Base-by-base conservation (phyloP, 2,329 filamentous ascomycete genomes). In the Eutypella sp. region DNA sequence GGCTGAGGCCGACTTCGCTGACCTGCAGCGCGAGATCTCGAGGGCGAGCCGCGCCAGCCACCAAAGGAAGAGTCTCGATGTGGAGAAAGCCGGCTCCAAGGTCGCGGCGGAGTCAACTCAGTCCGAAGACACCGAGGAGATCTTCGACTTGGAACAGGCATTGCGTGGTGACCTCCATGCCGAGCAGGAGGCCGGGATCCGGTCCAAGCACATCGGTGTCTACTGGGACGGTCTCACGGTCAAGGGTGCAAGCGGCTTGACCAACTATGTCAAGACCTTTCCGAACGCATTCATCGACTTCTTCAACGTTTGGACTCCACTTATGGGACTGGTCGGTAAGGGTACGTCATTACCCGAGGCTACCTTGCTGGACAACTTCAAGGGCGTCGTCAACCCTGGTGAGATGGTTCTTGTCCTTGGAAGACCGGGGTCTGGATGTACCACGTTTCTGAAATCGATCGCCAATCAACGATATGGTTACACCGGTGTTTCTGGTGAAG, bases 351-450 rank as follows among this genome's bases (percentile, higher is more conserved):
- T 83, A 2, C 72, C 72, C 25, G 85, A 95, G 61, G 78, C 84
- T 34, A 84, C 88, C 5, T 83, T 95, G 39, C 68, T 95, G 20
- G 76, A 88, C 50, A 73, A 79, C 52, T 93, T 91, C 68, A 75
- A 73, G 42, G 86, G 85, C 25, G 75, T 87, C 1, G 80, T 82
- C 46, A 82, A 84, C 52, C 87, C 89, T 0, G 91, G 90, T 1
- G 90, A 96, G 71, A 95, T 96, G 89, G 78, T 92, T 0, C 73
- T 95, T 2, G 89, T 95, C 0, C 73, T 95, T 6, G 89, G 89
- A 19, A 79, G 83, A 50, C 89, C 89, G 0, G 88, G 88, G 0
- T 83, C 79, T 1, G 84, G 84, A 22, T 87, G 84, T 60, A 84
- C 82, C 1, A 84, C 83, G 0, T 85, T 87, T 53, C 72, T 87